Conservation (phyloP, 73 alveolate genomes). For the Paramecium bursaria region DNA sequence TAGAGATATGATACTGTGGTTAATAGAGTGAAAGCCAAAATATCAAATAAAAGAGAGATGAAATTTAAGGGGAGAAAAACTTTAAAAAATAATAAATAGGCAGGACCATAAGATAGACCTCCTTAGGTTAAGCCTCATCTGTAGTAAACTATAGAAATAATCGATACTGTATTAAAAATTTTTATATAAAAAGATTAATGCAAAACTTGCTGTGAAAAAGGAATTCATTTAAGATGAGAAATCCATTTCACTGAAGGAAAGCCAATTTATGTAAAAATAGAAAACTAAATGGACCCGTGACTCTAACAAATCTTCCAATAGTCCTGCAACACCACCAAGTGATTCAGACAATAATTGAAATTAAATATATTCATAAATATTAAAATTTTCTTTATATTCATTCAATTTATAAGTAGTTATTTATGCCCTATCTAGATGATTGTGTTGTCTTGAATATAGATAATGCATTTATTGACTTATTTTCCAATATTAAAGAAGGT, state of each 20-base stretch:
- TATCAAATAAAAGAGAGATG: constrained; percentile 26
- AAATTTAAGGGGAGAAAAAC: constrained; percentile 43
- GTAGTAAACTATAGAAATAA: constrained; percentile 17
- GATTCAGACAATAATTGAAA: constrained; percentile 32
- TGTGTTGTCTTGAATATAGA: not conserved
- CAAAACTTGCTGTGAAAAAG: too few relatives aligned
- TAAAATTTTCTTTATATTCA: too few relatives aligned
- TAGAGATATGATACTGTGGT: constrained; percentile 8
- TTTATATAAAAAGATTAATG: not conserved
- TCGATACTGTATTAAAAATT: not conserved
- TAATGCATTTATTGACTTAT: too few relatives aligned
- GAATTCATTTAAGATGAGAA: too few relatives aligned
- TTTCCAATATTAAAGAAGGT: too few relatives aligned
- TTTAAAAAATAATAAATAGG: not conserved
- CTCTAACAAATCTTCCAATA: constrained; percentile 42
- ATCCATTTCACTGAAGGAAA: constrained; percentile 12
- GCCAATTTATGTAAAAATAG: too few relatives aligned
- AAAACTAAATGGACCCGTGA: too few relatives aligned
- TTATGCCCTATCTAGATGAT: not conserved
- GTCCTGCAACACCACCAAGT: constrained; percentile 39
- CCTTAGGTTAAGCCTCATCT: constrained; percentile 8
- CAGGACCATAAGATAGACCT: not conserved
- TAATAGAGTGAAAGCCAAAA: not conserved
- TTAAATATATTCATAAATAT: not conserved
- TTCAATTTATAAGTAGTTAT: constrained; percentile 6